Conservation (phyloP, 805 yeast species). For the Zygosaccharomyces bisporus region DNA sequence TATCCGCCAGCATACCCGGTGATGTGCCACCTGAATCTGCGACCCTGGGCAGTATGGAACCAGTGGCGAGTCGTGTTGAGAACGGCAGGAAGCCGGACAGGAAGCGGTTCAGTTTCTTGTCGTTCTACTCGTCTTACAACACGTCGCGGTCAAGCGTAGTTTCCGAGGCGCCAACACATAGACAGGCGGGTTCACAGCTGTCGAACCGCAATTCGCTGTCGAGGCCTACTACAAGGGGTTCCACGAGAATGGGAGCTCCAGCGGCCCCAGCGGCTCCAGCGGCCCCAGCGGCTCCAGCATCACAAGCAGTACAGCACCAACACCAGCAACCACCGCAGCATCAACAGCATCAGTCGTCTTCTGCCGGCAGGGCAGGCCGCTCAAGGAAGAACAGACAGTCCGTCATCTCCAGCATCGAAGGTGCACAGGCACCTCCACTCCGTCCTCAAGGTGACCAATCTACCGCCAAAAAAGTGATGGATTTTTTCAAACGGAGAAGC, state of each 20-base stretch:
- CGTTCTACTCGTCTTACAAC: conserved; percentile 33
- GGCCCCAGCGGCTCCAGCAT: neutral
- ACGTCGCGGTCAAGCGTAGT: conserved; percentile 21
- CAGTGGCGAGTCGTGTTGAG: neutral
- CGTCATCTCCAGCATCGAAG: conserved; percentile 10
- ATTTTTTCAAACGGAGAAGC: conserved; percentile 69
- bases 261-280: neutral
- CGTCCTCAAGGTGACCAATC: conserved; percentile 53
- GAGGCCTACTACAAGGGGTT: conserved; percentile 1
- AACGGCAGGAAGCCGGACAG: conserved; percentile 10
- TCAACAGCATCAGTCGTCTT: neutral
- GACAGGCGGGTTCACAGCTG: conserved; percentile 1
- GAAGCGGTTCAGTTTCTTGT: conserved; percentile 43
- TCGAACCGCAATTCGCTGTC: conserved; percentile 1
- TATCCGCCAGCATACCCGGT: conserved; percentile 1
- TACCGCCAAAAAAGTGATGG: conserved; percentile 74
- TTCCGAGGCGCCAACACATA: conserved; percentile 10
- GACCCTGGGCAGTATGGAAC: neutral
- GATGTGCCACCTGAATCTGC: neutral
- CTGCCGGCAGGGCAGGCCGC: conserved; percentile 1
- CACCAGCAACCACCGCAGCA: neutral
- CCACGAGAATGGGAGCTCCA: neutral
- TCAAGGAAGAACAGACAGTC: conserved; percentile 14
- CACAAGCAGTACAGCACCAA: neutral
- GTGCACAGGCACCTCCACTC: conserved; percentile 9